Evolutionary conservation across 306 rosid species (phyloP), one percentile per base, ranked within the genome.

Genomic region (Fragaria ananassa): DNA sequence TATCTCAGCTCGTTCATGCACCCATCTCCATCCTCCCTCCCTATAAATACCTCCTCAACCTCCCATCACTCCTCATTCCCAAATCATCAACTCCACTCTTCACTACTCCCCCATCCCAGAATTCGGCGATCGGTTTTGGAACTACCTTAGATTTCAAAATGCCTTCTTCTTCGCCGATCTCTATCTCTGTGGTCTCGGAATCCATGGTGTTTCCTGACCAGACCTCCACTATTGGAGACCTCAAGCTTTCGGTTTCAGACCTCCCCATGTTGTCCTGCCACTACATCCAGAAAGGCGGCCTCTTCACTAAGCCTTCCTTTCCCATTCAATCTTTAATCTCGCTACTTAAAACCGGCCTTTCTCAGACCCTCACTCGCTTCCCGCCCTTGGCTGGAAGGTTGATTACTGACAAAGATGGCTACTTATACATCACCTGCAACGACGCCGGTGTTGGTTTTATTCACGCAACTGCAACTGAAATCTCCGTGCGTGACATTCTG

Each of bases 201-300:
- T 86, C 87, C 85, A 88, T 81, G 3, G 84, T 95, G 13, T 74
- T 76, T 76, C 98, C 98, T 6, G 86, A 88, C 79, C 84, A 72
- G 18, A 84, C 66, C 1, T 93, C 97, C 39, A 37, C 83, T 5
- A 21, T 90, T 4, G 64, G 51, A n/a, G 82, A 84, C 80, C 84
- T 93, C 9, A 87, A 87, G 80, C 98, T 93, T 85, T 90, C 97
- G 23, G 93, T 93, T 69, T 93, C 98, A 17, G 98, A 93, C 79
- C 96, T 93, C 11, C 90, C 97, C 35, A 93, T 93, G 97, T 86
- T 93, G 8, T 94, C 98, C 14, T 88, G 97, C 71, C 96, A 94
- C 80, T 95, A 95, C 76, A 95, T 95, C 84, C 98, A 95, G 62
- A 95, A 95, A 42, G 98, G 98, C 0, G 81, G 90, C 64, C 93